Evolutionary conservation across 306 rosid species (phyloP).

Genomic region (Neltuma alba): DNA sequence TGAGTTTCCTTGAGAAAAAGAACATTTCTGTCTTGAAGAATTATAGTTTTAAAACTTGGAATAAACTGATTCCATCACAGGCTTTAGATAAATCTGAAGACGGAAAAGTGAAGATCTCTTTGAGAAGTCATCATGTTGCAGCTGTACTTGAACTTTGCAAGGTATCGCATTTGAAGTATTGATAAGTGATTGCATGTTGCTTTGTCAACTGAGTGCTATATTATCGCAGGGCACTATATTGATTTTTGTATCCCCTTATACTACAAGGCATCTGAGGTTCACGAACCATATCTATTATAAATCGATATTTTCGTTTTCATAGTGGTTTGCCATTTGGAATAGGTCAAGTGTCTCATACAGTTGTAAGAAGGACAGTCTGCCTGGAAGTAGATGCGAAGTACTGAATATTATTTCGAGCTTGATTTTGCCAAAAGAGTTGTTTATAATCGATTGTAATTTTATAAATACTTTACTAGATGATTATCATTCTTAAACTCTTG

Average conservation of each 20-base stretch:
- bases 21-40: background rate
- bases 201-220: constrained; percentile 27
- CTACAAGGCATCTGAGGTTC: constrained; percentile 1
- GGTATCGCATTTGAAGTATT: constrained; percentile 52
- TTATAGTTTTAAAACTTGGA: constrained; percentile 31
- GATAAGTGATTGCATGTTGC: constrained; percentile 1
- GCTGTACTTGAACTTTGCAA: constrained; percentile 85
- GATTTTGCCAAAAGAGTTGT: background rate
- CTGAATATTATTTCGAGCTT: background rate
- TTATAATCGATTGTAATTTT: constrained; percentile 5
- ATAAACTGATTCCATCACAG: constrained; percentile 48
- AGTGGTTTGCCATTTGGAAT: constrained; percentile 14
- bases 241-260: constrained; percentile 14
- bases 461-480: background rate
- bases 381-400: background rate
- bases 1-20: background rate
- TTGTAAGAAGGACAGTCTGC: constrained; percentile 16
- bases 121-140: constrained; percentile 76
- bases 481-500: constrained; percentile 14
- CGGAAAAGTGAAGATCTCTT: constrained; percentile 73
- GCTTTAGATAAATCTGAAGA: constrained; percentile 69
- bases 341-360: background rate
- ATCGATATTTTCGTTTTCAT: constrained; percentile 3
- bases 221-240: constrained; percentile 14
- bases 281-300: constrained; percentile 13